Percentiles rank a stretch among this genome's conserved stretches.
Conservation (phyloP, 1,139 yeast genomes). For the Diutina rugosa region DNA sequence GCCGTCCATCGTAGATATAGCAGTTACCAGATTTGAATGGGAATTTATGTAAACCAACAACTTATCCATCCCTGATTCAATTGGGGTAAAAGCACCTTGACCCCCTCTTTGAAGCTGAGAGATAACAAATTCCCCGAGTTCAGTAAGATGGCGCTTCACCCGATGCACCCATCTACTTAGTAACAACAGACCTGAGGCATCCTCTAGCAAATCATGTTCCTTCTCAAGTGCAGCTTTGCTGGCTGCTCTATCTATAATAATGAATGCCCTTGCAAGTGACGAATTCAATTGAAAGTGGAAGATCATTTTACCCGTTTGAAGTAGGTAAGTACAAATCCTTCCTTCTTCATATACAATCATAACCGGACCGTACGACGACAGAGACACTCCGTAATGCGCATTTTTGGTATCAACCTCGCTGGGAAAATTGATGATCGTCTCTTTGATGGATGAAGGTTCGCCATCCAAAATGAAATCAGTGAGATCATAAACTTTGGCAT, state of each 20-base stretch:
- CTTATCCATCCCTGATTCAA: conserved; percentile 23
- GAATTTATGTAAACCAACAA: conserved; percentile 18
- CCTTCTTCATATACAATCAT: background rate
- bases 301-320: background rate
- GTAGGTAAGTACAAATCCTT: background rate
- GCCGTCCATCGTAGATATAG: conserved; percentile 20
- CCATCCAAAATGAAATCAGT: conserved; percentile 15
- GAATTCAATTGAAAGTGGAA: background rate
- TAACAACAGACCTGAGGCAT: conserved; percentile 13
- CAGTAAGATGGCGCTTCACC: conserved; percentile 11
- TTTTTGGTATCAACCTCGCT: too few species aligned
- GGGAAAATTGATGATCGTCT: background rate
- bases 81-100: conserved; percentile 6
- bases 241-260: conserved; percentile 19
- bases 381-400: background rate
- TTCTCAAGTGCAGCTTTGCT: conserved; percentile 14
- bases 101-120: background rate
- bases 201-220: conserved; percentile 20
- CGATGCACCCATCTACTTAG: conserved; percentile 19
- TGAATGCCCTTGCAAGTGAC: background rate
- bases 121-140: background rate
- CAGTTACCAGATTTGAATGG: conserved; percentile 12
- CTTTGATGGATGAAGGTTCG: conserved; percentile 10
- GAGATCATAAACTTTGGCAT: conserved; percentile 9
- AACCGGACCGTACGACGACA: background rate